Base-by-base conservation (phyloP, 306 rosid species). In the Luffa aegyptiaca region DNA sequence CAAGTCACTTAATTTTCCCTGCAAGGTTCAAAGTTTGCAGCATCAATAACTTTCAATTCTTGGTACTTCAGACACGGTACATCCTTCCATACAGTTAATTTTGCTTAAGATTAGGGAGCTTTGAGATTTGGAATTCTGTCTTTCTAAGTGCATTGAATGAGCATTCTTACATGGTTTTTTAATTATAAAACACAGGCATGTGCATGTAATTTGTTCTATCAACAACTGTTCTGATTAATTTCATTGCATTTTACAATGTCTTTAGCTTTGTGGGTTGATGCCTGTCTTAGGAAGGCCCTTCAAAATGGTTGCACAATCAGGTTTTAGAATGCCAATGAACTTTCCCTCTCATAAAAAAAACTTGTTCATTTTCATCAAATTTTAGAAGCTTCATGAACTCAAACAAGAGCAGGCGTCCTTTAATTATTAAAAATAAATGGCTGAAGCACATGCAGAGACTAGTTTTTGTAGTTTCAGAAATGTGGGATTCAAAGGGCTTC, bases 91-190 rank as follows among this genome's bases (percentile, higher is more conserved):
- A n/a, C 75, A 42, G 36, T 42, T 71, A 46, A 71, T 71, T 71
- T 46, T 71, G 57, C 77, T 71, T 26, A 71, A 71, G 57, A 46
- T 71, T 71, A 20, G 44, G 44, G 2, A 73, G 45, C 78, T 49
- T 73, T 73, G 78, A 49, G 61, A 73, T 72, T 74, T 49, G 78
- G 31, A 31, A 74, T 33, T 31, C 62, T 51, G 62, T 33, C 8
- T 74, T 74, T 74, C 31, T 46, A 51, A 74, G 78, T 72, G 78
- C 78, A 48, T 69, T 74, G 78, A 74, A 74, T 74, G 45, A 74
- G 61, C 45, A 31, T 74, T 51, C 78, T 74, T 46, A 26, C 77
- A 72, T 48, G 42, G 59, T 26, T 70, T 69, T 46, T 46, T 56
- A 46, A 71, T 21, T 48, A 72, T 33, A 46, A 48, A 46, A 21